Percentiles rank a stretch among this genome's conserved stretches.
phyloP scores from a whole-genome alignment of 495 filamentous ascomycete species.

The Xylaria scruposa region DNA sequence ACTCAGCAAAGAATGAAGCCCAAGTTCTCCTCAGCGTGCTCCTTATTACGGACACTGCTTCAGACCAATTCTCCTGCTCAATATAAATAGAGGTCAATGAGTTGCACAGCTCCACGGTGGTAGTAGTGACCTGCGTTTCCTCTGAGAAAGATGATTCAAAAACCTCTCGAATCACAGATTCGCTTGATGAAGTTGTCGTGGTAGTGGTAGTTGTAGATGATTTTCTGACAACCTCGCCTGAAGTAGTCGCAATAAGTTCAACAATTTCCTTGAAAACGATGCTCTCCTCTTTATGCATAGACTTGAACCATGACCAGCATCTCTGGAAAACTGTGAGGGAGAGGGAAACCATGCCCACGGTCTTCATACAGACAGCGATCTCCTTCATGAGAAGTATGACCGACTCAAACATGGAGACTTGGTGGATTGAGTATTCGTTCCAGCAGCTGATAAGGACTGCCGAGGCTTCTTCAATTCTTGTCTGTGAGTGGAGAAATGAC shows the following conservation, averaged over 20 bases:
- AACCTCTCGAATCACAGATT: slow-evolving; percentile 22
- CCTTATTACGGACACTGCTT: slow-evolving; percentile 18
- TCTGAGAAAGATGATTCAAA: slow-evolving; percentile 20
- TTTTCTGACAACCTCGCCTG: slow-evolving; percentile 14
- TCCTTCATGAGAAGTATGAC: slow-evolving; percentile 22
- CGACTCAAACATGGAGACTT: slow-evolving; percentile 23
- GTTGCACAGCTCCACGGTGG: slow-evolving; percentile 14
- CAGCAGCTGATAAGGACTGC: slow-evolving; percentile 22
- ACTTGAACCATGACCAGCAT: slow-evolving; percentile 26
- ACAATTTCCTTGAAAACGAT: slow-evolving; percentile 20
- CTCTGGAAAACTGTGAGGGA: slow-evolving; percentile 21
- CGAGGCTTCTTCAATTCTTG: slow-evolving; percentile 5
- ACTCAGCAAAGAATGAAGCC: slow-evolving; percentile 24
- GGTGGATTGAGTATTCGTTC: slow-evolving; percentile 20
- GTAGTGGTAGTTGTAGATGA: slow-evolving; percentile 10
- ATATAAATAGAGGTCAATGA: slow-evolving; percentile 17
- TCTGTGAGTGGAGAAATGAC: slow-evolving; percentile 13
- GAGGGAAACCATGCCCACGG: slow-evolving; percentile 5
- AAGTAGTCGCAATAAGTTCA: slow-evolving; percentile 18
- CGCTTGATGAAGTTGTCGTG: slow-evolving; percentile 12
- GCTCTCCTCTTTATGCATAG: slow-evolving; percentile 20
- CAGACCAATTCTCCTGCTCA: slow-evolving; percentile 22
- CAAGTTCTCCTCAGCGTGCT: slow-evolving; percentile 19
- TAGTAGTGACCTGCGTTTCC: slow-evolving; percentile 15
- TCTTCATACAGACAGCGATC: slow-evolving; percentile 14